Base-by-base conservation (phyloP, 371 early-diverging fungal species). In the Syncephalastrum monosporum region DNA sequence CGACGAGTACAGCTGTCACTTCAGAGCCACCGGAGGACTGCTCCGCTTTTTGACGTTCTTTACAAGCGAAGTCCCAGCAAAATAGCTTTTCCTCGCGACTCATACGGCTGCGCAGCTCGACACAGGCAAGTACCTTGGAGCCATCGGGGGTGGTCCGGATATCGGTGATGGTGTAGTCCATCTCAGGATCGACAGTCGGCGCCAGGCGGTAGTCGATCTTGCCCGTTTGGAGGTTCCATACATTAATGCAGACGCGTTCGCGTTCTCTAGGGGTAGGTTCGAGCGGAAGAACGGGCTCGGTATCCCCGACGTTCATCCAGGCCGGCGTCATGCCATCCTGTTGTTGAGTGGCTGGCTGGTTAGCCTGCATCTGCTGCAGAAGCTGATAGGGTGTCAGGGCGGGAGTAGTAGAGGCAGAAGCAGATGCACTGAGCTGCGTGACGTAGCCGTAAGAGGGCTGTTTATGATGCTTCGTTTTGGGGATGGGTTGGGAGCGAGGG, bases 221-320 rank as follows among this genome's bases (percentile, higher is more conserved):
- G 2, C 82, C 82, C 0, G 76, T 82, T n/a, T 74, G 72, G 21
- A 84, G 47, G 47, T 79, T 73, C 82, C 82, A 84, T 12, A 84
- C 81, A 63, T 84, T 74, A 5, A 84, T 71, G 55, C 82, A 84
- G 6, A 74, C 68, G 47, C 68, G 67, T 24, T 33, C 63, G 59
- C 5, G 21, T 21, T 21, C 57, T 42, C 15, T 71, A 67, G 16
- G 64, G 60, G 16, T n/a, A 27, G 1, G 42, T 42, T 2, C 33
- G 15, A 1, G 16, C 15, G 29, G 42, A 15, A 13, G 10, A 23
- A 41, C 12, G 17, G 7, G 27, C 12, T 16, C 53, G 14, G 4
- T 16, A 13, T 21, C 23, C 42, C 25, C 47, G n/a, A 42, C 51
- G 19, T 33, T 27, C 23, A 47, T 25, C 14, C 46, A 27, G 14